A percentile compares a stretch with the other conserved stretches of the same genome.
These are phyloP conservation scores for Geotrichum macrosporum DNA, from an alignment of 1,139 yeast species.

Conservation along the genomic window DNA sequence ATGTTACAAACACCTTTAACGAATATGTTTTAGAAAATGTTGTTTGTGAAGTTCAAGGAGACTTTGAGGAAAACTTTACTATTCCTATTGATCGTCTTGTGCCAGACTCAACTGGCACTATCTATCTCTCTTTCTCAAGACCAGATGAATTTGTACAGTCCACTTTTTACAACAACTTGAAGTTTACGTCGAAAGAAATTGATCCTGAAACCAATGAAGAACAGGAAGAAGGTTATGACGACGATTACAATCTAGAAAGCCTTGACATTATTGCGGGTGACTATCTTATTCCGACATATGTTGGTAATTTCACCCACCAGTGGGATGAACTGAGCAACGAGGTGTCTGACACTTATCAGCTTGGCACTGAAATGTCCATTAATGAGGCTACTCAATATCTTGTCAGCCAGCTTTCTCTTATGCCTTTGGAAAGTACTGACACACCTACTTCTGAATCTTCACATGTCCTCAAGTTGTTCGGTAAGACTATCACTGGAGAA, in stretches of 20 bases:
- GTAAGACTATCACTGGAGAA: slow-evolving; percentile 69
- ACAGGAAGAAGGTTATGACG: slow-evolving; percentile 84
- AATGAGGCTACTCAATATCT: slow-evolving; percentile 51
- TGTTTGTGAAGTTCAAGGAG: slow-evolving; percentile 55
- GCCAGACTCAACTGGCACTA: slow-evolving; percentile 68
- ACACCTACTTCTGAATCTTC: slow-evolving; percentile 53
- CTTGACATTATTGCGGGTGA: slow-evolving; percentile 76
- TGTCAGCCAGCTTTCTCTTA: slow-evolving; percentile 47
- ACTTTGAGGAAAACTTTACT: slow-evolving; percentile 57
- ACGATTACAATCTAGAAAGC: slow-evolving; percentile 87
- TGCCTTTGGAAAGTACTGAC: slow-evolving; percentile 78
- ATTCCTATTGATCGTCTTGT: slow-evolving; percentile 67
- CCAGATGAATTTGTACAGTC: slow-evolving; percentile 48
- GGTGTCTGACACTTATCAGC: slow-evolving; percentile 56
- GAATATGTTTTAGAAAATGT: slow-evolving; percentile 76
- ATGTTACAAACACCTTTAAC: slow-evolving; percentile 77
- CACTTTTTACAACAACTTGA: slow-evolving; percentile 62
- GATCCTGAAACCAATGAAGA: slow-evolving; percentile 71
- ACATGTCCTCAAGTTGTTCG: slow-evolving; percentile 76
- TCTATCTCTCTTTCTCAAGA: slow-evolving; percentile 72
- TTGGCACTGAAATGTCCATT: slow-evolving; percentile 41
- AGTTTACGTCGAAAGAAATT: slow-evolving; percentile 75
- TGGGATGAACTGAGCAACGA: slow-evolving; percentile 72
- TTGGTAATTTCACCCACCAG: slow-evolving; percentile 67
- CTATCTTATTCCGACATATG: slow-evolving; percentile 70